phyloP scores from a whole-genome alignment of 2,329 filamentous ascomycete species.

The Mycosphaerella arachidis region DNA sequence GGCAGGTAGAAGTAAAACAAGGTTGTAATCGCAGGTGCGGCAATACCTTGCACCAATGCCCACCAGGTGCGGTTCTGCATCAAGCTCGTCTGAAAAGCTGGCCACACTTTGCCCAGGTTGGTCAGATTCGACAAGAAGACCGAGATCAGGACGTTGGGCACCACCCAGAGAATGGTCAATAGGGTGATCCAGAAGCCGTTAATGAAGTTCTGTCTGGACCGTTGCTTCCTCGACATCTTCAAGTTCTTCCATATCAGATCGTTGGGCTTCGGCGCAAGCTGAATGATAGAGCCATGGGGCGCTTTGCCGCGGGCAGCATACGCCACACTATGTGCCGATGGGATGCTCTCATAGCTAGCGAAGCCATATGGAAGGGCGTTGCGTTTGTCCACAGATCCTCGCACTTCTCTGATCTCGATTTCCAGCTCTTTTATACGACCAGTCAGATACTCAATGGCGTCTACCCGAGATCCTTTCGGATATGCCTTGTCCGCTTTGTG shows the following conservation, averaged over 20 bases:
- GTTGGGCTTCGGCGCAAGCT: conserved; percentile 76
- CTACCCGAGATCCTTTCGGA: conserved; percentile 69
- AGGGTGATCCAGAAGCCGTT: conserved; percentile 80
- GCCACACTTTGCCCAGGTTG: conserved; percentile 78
- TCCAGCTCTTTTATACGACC: conserved; percentile 79
- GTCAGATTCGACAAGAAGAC: conserved; percentile 84
- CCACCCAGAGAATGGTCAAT: conserved; percentile 81
- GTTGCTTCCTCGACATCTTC: conserved; percentile 61
- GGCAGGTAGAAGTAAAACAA: conserved; percentile 83
- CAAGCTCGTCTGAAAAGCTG: conserved; percentile 64
- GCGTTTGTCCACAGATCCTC: conserved; percentile 76
- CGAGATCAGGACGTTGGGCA: conserved; percentile 88
- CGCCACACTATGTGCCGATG: conserved; percentile 82
- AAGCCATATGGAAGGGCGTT: conserved; percentile 91
- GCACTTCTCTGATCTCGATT: conserved; percentile 75
- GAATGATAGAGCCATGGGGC: conserved; percentile 70
- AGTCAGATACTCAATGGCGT: conserved; percentile 91
- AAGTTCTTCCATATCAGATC: conserved; percentile 98
- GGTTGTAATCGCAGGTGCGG: conserved; percentile 80
- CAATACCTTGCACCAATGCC: conserved; percentile 88
- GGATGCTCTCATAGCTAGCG: conserved; percentile 84
- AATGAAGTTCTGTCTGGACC: conserved; percentile 67
- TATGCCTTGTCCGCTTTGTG: conserved; percentile 73
- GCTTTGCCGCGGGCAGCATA: conserved; percentile 76
- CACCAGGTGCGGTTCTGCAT: conserved; percentile 61